These are phyloP conservation scores for Filosporella fistucella DNA, from an alignment of 495 filamentous ascomycete genomes.

Conservation along the genomic window DNA sequence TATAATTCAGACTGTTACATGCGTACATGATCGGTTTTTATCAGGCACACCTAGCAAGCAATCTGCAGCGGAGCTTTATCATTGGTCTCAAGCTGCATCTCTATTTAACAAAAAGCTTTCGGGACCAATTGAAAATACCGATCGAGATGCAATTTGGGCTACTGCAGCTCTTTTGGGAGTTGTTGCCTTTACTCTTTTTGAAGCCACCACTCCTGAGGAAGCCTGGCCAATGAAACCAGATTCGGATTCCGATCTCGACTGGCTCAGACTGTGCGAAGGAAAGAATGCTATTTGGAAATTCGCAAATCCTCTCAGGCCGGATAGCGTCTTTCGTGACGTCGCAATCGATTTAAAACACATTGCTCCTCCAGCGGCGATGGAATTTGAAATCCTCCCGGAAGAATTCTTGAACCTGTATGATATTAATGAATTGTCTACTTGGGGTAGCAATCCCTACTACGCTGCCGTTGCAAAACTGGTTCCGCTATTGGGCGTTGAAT, in stretches of 20 bases:
- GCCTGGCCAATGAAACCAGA: conserved; percentile 39
- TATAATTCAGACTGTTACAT: conserved; percentile 29
- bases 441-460: conserved; percentile 34
- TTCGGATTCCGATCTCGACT: conserved; percentile 33
- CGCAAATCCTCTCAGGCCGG: conserved; percentile 33
- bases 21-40: conserved; percentile 30
- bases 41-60: neutral
- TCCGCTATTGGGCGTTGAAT: conserved; percentile 5
- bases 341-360: conserved; percentile 28
- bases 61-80: conserved; percentile 34
- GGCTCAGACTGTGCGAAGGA: conserved; percentile 36
- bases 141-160: conserved; percentile 41
- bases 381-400: conserved; percentile 30
- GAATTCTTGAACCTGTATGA: conserved; percentile 28
- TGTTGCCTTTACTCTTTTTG: conserved; percentile 33
- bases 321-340: conserved; percentile 38
- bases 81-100: conserved; percentile 36
- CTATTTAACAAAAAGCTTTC: conserved; percentile 33
- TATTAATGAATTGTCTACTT: conserved; percentile 31
- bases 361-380: conserved; percentile 26
- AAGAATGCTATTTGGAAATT: conserved; percentile 40
- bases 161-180: conserved; percentile 36
- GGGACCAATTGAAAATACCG: conserved; percentile 29
- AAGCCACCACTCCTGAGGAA: conserved; percentile 33
- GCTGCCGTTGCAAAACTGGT: conserved; percentile 33